Conservation (phyloP, 1,284 basidiomycete genomes). For the Ceratobasidium sp. region DNA sequence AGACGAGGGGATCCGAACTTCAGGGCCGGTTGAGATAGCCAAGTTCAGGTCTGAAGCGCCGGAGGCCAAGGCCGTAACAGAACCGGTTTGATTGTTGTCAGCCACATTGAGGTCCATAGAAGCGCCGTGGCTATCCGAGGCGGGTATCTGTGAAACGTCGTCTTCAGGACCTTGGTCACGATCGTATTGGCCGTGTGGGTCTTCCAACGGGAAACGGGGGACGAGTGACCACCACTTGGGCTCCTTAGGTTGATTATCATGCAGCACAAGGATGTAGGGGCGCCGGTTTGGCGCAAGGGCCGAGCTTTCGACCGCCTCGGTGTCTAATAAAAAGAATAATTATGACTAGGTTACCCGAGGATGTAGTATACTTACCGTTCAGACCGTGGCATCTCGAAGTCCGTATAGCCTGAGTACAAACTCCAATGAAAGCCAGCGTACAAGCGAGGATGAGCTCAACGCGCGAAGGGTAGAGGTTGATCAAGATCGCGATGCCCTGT, state of each 20-base stretch:
- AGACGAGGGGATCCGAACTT: background rate
- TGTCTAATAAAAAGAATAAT: background rate
- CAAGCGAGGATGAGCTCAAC: background rate
- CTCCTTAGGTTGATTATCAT: background rate
- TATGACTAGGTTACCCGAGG: background rate
- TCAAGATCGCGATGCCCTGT: background rate
- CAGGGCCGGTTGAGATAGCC: background rate
- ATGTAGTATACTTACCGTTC: background rate
- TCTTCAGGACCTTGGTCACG: background rate
- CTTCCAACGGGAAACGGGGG: background rate
- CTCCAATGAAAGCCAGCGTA: background rate
- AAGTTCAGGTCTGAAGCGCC: background rate
- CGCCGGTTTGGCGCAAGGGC: background rate
- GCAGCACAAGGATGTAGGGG: background rate
- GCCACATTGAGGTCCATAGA: too few species aligned
- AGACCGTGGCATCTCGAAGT: background rate
- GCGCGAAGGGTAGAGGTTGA: background rate
- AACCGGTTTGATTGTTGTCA: too few species aligned
- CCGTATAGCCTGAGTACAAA: background rate
- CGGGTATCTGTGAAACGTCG: background rate
- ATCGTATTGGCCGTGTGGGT: background rate
- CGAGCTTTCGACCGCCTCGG: background rate
- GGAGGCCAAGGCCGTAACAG: background rate
- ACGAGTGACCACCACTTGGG: background rate
- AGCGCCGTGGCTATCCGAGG: background rate